Base-by-base conservation (phyloP, 306 rosid genomes). In the Fagus sylvatica region DNA sequence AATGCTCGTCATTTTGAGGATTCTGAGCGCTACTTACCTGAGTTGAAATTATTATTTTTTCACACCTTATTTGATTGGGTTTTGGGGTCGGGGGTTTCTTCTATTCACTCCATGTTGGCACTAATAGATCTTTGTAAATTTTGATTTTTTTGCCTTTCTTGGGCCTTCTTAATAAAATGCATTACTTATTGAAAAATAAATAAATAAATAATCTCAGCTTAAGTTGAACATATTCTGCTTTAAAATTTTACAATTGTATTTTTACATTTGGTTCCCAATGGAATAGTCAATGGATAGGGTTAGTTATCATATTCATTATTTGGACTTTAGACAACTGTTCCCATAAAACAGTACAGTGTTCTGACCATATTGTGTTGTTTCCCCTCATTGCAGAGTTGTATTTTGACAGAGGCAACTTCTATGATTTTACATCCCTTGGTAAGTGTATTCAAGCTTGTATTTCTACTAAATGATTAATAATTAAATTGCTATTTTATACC, bases 401-500 rank as follows among this genome's bases (percentile, higher is more conserved):
- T 74, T 84, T 84, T 73, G 79, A 77, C 61, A 77, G 84, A 79
- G 84, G 75, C 49, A 83, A 83, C 72, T 79, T 79, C 55, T 83
- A 79, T 65, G 86, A 79, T 65, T 83, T 83, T 59, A 83, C 84
- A 2, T 83, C 81, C 55, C 84, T 83, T 43, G 87, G 83, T 83
- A 30, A 71, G 84, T 54, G 36, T 56, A 8, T 33, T 69, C 16
- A 48, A 28, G 46, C 32, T 61, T 73, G 8, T 19, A n/a, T 33
- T 30, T 54, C 39, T 54, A 10, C 7, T 16, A 55, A 55, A 19
- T 17, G 32, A n/a, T 55, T 28, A 55, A 8, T 55, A 55, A n/a
- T 7, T 55, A 22, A 55, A 55, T 19, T 55, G 61, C 28, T 55
- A 19, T 54, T 16, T 19, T 3, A 19, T 7, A 2, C 61, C 28